Evolutionary conservation across 331 rosid genomes (phyloP).

Genomic region (Saraca asoca): DNA sequence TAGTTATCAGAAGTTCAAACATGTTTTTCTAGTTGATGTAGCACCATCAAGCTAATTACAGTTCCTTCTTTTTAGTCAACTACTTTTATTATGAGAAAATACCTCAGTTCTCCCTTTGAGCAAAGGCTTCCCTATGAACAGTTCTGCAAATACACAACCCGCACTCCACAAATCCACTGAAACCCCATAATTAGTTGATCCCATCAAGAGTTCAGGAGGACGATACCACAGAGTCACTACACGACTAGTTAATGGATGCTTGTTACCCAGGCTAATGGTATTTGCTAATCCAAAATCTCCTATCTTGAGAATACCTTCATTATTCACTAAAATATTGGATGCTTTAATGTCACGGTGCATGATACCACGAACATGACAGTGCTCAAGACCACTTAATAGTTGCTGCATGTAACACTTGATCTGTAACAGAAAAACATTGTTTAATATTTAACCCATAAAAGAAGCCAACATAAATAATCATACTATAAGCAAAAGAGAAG

Average conservation of each 20-base stretch:
- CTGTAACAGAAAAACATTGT: constrained; percentile 41
- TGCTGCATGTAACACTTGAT: constrained; percentile 95
- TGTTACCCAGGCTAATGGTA: constrained; percentile 54
- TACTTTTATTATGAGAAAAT: constrained; percentile 23
- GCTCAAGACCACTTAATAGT: constrained; percentile 85
- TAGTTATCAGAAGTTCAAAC: background rate
- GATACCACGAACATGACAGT: constrained; percentile 87
- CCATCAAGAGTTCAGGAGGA: constrained; percentile 98
- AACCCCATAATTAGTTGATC: constrained; percentile 82
- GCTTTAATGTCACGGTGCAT: constrained; percentile 93
- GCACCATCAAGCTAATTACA: constrained; percentile 9
- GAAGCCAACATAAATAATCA: constrained; percentile 15
- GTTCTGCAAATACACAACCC: constrained; percentile 95
- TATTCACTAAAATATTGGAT: constrained; percentile 85
- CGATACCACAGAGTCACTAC: constrained; percentile 98
- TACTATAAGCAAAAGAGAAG: background rate
- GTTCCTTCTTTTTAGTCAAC: background rate
- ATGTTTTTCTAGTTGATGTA: constrained; percentile 7
- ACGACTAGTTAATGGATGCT: constrained; percentile 76
- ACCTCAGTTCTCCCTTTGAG: constrained; percentile 99
- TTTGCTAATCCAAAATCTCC: constrained; percentile 98
- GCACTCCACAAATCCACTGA: constrained; percentile 96
- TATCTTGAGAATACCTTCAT: constrained; percentile 83
- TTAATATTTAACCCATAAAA: constrained; percentile 45
- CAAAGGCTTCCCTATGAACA: constrained; percentile 70